A percentile compares a stretch with the other conserved stretches of the same genome.
phyloP scores from a whole-genome alignment of 371 early-diverging fungal genomes.

The Actinomortierella wolfii region DNA sequence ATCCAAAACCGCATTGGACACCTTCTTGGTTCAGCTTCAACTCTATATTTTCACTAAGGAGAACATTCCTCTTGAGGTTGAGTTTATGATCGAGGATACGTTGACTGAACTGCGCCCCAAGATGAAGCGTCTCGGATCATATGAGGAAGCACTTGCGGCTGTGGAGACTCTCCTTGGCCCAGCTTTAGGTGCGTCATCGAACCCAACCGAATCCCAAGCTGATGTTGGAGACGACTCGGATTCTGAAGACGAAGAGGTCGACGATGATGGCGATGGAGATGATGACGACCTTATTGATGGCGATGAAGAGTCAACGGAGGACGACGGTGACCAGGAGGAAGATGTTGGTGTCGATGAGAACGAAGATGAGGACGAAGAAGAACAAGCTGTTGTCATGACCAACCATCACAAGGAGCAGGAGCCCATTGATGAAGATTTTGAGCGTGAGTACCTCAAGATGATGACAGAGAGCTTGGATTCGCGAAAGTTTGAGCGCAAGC shows the following conservation, averaged over 20 bases:
- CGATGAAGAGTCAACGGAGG: slow-evolving; percentile 46
- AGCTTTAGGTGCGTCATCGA: slow-evolving; percentile 53
- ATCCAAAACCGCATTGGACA: slow-evolving; percentile 69
- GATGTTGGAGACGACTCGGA: slow-evolving; percentile 56
- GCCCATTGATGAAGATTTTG: slow-evolving; percentile 74
- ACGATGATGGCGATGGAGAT: slow-evolving; percentile 52
- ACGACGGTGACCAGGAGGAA: too few species aligned
- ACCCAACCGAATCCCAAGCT: slow-evolving; percentile 55
- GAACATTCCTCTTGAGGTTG: slow-evolving; percentile 85
- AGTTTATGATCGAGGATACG: slow-evolving; percentile 84
- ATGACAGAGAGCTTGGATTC: slow-evolving; percentile 84
- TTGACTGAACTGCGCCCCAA: slow-evolving; percentile 80
- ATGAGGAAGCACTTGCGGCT: slow-evolving; percentile 81
- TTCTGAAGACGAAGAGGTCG: slow-evolving; percentile 54
- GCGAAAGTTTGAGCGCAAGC: slow-evolving; percentile 78
- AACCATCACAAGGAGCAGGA: slow-evolving; percentile 54
- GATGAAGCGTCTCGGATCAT: slow-evolving; percentile 57
- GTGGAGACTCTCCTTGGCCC: slow-evolving; percentile 57
- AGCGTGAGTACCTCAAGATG: slow-evolving; percentile 78
- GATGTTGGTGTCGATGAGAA: slow-evolving; percentile 28
- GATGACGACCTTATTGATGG: slow-evolving; percentile 29
- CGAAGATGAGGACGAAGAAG: slow-evolving; percentile 52
- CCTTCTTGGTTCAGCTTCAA: slow-evolving; percentile 81
- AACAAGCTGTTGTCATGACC: slow-evolving; percentile 60
- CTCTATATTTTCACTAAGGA: slow-evolving; percentile 88